Percentiles rank a stretch among this genome's conserved stretches.
These are phyloP conservation scores for Adansonia grandidieri DNA, from an alignment of 441 rosid species.

Conservation along the genomic window DNA sequence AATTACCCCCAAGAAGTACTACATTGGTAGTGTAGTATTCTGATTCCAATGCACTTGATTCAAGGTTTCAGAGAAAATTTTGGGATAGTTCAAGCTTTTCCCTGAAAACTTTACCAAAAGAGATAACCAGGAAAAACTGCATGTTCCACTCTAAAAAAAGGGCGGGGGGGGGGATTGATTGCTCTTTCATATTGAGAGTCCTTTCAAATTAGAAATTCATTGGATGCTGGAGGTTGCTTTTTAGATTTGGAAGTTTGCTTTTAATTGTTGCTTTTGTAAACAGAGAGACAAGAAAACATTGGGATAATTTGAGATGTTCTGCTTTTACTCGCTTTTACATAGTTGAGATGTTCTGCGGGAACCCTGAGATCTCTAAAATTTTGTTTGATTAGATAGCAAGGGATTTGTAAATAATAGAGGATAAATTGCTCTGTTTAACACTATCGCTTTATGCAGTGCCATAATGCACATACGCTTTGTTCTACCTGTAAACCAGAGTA, in stretches of 20 bases:
- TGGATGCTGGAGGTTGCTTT: not conserved
- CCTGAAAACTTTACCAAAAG: not conserved
- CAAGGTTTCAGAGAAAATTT: not conserved
- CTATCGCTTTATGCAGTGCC: constrained; percentile 56
- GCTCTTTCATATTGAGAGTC: not conserved
- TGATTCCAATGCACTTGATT: not conserved
- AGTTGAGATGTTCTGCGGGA: not conserved
- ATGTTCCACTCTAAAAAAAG: not conserved
- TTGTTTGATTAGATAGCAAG: not conserved
- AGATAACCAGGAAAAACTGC: not conserved
- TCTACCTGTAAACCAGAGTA: constrained; percentile 82
- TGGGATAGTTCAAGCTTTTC: not conserved
- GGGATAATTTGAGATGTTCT: not conserved
- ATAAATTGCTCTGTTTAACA: constrained; percentile 20
- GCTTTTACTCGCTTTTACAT: not conserved
- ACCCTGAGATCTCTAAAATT: not conserved
- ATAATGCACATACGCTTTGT: constrained; percentile 81
- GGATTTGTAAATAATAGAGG: not conserved
- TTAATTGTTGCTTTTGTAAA: not conserved
- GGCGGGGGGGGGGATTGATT: not conserved
- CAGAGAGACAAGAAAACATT: not conserved
- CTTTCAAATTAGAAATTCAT: not conserved
- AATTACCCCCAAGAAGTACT: not conserved
- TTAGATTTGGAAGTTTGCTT: not conserved
- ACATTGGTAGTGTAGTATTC: not conserved